A percentile compares a stretch with the other conserved stretches of the same genome.
These are phyloP conservation scores for Yamadazyma tumulicola DNA, from an alignment of 805 yeast species.

Conservation along the genomic window DNA sequence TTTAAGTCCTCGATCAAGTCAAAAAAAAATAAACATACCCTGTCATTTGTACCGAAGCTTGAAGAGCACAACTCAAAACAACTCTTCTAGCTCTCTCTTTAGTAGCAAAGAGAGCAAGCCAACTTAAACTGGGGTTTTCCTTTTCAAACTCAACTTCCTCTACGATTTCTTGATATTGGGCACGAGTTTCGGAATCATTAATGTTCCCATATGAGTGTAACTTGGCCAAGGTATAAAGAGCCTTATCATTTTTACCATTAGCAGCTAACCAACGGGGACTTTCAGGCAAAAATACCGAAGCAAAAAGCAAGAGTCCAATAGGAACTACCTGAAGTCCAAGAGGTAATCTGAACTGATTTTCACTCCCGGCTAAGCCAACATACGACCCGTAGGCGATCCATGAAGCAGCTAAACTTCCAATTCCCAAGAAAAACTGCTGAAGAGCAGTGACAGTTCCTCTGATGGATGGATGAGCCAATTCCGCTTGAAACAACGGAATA, in stretches of 20 bases:
- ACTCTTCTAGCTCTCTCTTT: slow-evolving; percentile 21
- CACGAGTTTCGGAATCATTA: slow-evolving; percentile 13
- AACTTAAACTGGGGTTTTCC: slow-evolving; percentile 9
- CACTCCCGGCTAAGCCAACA: slow-evolving; percentile 40
- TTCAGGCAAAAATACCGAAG: slow-evolving; percentile 47
- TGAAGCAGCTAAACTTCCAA: slow-evolving; percentile 73
- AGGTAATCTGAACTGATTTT: slow-evolving; percentile 21
- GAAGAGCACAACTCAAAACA: slow-evolving; percentile 18
- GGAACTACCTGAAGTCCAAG: slow-evolving; percentile 19
- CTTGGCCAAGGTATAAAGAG: slow-evolving; percentile 38
- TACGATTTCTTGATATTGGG: slow-evolving; percentile 13
- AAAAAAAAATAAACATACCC: slow-evolving; percentile 37
- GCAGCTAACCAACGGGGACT: slow-evolving; percentile 54
- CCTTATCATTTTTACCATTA: slow-evolving; percentile 49
- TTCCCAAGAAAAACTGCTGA: slow-evolving; percentile 64
- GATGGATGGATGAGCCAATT: slow-evolving; percentile 56
- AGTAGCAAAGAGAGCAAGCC: slow-evolving; percentile 14
- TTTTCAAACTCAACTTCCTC: slow-evolving; percentile 16
- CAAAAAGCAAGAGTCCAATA: slow-evolving; percentile 34
- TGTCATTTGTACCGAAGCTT: slow-evolving; percentile 23
- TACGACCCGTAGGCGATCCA: slow-evolving; percentile 68
- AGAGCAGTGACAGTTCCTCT: slow-evolving; percentile 68
- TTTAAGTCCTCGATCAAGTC: too few species aligned
- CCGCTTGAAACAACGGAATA: slow-evolving; percentile 78
- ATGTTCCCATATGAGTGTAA: slow-evolving; percentile 14